Evolutionary conservation across 1,284 basidiomycete species (phyloP), one percentile per base, ranked within the genome.

Genomic region (Malassezia sp.): DNA sequence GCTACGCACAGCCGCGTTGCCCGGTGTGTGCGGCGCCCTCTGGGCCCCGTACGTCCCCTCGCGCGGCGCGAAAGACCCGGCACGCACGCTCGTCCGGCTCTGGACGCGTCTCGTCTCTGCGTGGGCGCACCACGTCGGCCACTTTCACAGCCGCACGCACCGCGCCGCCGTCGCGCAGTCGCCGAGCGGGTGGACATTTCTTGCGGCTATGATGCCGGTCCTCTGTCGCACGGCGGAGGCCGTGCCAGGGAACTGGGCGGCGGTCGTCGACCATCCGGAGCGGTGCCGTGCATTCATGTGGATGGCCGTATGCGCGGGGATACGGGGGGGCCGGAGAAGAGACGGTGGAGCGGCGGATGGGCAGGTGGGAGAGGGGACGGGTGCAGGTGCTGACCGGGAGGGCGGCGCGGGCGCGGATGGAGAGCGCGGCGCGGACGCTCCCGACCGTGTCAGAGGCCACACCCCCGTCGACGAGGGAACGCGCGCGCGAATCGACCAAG

Each of bases 41-140:
- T n/a, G n/a, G n/a, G n/a, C n/a, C n/a, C 5, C 26, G 29, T 7
- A n/a, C 30, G 42, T 21, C 35, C 23, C 23, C 11, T 11, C 22
- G 23, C 30, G 21, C 18, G 35, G 29, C 11, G 21, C 36, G 30
- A n/a, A 20, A 18, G 29, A 30, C 34, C 34, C 15, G 32, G 39
- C 22, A 28, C 30, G 28, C 21, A 38, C 40, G 23, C 38, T 49
- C 3, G 35, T 40, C 18, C 39, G 40, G n/a, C 31, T 49, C 14
- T 49, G 47, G 41, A 14, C 18, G 36, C 47, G 47, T 7, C 32
- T 36, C 11, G 14, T 49, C 5, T 17, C 17, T 8, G 27, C 33
- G 9, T 49, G 40, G 47, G 37, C 41, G 29, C 29, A 34, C 12
- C 5, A 24, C 14, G 22, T 43, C 20, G 27, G 30, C 12, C 33